Percentiles rank a stretch among this genome's conserved stretches.
phyloP scores from a whole-genome alignment of 805 yeast species.

The Lipomyces chichibuensis region DNA sequence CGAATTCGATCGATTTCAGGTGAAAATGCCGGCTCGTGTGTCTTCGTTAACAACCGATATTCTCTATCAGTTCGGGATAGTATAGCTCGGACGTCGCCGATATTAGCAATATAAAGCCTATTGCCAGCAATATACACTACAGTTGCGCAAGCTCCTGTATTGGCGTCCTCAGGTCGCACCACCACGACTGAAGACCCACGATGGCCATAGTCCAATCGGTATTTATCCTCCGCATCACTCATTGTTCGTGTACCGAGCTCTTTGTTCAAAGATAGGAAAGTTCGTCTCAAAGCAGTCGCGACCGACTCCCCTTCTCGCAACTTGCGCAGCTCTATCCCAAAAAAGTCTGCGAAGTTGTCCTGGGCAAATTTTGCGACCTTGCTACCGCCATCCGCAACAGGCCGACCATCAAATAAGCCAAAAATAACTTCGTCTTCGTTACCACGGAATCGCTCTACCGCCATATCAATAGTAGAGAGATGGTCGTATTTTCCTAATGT shows the following conservation, averaged over 20 bases:
- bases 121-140: conserved; percentile 75
- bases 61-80: conserved; percentile 82
- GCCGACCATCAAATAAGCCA: conserved; percentile 84
- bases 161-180: conserved; percentile 66
- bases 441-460: conserved; percentile 84
- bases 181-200: conserved; percentile 45
- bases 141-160: conserved; percentile 84
- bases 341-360: conserved; percentile 65
- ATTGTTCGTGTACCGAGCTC: conserved; percentile 62
- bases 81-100: conserved; percentile 87
- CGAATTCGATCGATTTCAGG: conserved; percentile 77
- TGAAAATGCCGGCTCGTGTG: conserved; percentile 84
- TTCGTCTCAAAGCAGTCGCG: conserved; percentile 75
- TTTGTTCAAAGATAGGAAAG: conserved; percentile 77
- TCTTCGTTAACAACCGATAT: conserved; percentile 66
- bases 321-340: conserved; percentile 65
- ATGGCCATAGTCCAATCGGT: conserved; percentile 34
- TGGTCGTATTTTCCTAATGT: conserved; percentile 66
- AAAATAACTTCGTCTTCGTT: conserved; percentile 77
- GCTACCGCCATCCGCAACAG: conserved; percentile 48
- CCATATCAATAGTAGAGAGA: conserved; percentile 79
- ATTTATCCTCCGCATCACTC: conserved; percentile 29
- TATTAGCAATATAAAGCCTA: conserved; percentile 75
- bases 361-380: conserved; percentile 70
- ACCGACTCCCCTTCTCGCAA: conserved; percentile 54